Evolutionary conservation across 768 basidiomycete genomes (phyloP).

Genomic region (Agrocybe pediades): DNA sequence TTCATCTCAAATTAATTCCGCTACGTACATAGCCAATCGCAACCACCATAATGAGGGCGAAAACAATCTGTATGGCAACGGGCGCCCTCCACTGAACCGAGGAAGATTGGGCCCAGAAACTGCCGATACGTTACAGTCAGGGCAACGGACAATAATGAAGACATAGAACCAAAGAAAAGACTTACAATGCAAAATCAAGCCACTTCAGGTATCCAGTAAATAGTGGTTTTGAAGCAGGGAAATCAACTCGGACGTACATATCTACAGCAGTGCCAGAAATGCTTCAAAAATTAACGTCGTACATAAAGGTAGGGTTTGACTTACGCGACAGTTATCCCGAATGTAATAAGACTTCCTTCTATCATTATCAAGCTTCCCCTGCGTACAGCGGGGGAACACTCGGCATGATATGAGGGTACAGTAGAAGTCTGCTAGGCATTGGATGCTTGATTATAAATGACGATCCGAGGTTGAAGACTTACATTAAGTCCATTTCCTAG

Average conservation of each 20-base stretch:
- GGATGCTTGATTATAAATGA: background rate
- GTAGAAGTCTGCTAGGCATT: slow-evolving; percentile 52
- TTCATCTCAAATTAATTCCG: background rate
- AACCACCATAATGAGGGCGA: slow-evolving; percentile 55
- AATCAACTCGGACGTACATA: slow-evolving; percentile 14
- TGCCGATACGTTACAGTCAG: slow-evolving; percentile 18
- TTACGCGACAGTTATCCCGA: slow-evolving; percentile 65
- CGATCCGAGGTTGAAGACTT: slow-evolving; percentile 14
- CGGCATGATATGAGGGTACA: slow-evolving; percentile 65
- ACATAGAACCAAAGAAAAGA: background rate
- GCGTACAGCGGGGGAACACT: slow-evolving; percentile 61
- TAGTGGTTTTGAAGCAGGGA: background rate
- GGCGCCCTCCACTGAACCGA: slow-evolving; percentile 67
- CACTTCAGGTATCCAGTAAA: slow-evolving; percentile 36
- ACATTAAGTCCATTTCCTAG: slow-evolving; percentile 69
- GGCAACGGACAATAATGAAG: background rate
- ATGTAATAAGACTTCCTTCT: slow-evolving; percentile 63
- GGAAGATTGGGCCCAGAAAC: slow-evolving; percentile 51
- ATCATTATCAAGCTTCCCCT: slow-evolving; percentile 67
- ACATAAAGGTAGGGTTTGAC: slow-evolving; percentile 21
- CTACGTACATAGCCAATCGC: slow-evolving; percentile 50
- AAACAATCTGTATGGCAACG: slow-evolving; percentile 58
- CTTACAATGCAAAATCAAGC: slow-evolving; percentile 65
- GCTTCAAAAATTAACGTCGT: background rate
- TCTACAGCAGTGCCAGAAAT: slow-evolving; percentile 1